Evolutionary conservation across 1,284 basidiomycete genomes (phyloP).

Genomic region (Apiotrichum gamsii): DNA sequence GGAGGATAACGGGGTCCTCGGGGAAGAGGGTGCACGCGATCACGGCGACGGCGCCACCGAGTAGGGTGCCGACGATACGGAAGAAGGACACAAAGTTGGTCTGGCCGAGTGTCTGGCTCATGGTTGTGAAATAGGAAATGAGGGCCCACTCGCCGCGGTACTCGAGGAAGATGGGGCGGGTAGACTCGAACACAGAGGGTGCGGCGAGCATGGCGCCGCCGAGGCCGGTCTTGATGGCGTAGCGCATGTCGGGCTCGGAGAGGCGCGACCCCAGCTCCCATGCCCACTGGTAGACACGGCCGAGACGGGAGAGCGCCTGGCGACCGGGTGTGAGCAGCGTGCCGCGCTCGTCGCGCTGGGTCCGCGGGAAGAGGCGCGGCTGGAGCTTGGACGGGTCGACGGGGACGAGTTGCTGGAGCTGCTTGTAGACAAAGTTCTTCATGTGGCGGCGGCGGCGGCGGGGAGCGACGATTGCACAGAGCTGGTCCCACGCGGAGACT

Average conservation of each 20-base stretch:
- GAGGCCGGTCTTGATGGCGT: conserved; percentile 73
- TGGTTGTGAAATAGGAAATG: conserved; percentile 83
- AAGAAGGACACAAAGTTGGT: conserved; percentile 67
- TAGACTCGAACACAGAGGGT: conserved; percentile 76
- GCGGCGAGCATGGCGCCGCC: conserved; percentile 65
- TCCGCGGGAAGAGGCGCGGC: conserved; percentile 65
- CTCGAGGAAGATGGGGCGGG: conserved; percentile 66
- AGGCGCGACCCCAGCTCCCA: conserved; percentile 71
- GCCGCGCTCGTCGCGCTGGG: conserved; percentile 71
- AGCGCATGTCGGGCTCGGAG: conserved; percentile 70
- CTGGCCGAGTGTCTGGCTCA: conserved; percentile 74
- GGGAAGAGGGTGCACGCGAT: conserved; percentile 66
- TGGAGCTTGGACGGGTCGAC: conserved; percentile 57
- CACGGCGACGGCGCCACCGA: conserved; percentile 72
- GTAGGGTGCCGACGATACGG: conserved; percentile 68
- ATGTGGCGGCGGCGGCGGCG: conserved; percentile 1
- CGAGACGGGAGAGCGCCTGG: conserved; percentile 55
- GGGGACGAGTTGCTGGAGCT: conserved; percentile 56
- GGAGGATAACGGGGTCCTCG: conserved; percentile 65
- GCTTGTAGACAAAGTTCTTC: conserved; percentile 32
- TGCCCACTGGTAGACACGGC: conserved; percentile 53
- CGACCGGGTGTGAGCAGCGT: conserved; percentile 71
- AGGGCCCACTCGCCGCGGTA: conserved; percentile 91
- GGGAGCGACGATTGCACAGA: conserved; percentile 22
- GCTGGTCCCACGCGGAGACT: conserved; percentile 28